Conservation (phyloP, 495 filamentous ascomycete species). For the Parmelia sp. region DNA sequence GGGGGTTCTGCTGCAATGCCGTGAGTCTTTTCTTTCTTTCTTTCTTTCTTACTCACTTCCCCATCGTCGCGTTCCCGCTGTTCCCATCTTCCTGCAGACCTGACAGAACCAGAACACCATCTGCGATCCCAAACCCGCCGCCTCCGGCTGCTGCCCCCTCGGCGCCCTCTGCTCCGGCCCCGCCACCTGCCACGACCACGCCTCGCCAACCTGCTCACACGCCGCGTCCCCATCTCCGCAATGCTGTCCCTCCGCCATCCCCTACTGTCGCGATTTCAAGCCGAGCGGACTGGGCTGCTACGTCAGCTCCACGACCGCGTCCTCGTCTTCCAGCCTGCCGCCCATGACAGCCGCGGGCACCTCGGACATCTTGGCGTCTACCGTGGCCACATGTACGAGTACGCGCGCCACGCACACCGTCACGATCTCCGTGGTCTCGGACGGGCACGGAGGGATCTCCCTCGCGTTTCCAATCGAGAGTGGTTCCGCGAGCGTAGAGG, state of each 20-base stretch:
- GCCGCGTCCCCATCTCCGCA: neutral
- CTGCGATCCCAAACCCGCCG: slow-evolving; percentile 4
- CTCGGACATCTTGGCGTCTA: neutral
- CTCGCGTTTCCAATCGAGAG: neutral
- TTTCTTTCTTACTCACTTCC: too few species aligned
- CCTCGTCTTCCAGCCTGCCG: slow-evolving; percentile 1
- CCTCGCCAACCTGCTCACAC: slow-evolving; percentile 18
- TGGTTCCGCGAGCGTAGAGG: neutral
- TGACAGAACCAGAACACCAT: slow-evolving; percentile 4
- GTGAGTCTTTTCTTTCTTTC: slow-evolving; percentile 12
- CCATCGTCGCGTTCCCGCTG: too few species aligned
- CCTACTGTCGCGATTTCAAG: slow-evolving; percentile 16
- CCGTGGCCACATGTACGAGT: neutral
- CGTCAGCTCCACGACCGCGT: neutral
- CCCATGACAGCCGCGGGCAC: neutral
- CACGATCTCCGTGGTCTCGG: neutral
- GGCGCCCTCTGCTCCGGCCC: slow-evolving; percentile 11
- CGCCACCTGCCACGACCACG: slow-evolving; percentile 19
- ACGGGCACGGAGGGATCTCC: neutral
- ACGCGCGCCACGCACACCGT: neutral
- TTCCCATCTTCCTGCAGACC: neutral
- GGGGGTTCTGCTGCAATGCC: slow-evolving; percentile 20
- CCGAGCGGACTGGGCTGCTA: slow-evolving; percentile 17
- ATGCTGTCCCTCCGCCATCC: slow-evolving; percentile 19
- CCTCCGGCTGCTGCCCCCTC: slow-evolving; percentile 22